These are phyloP conservation scores for Cytospora schulzeri DNA, from an alignment of 2,329 filamentous ascomycete species.

Conservation along the genomic window DNA sequence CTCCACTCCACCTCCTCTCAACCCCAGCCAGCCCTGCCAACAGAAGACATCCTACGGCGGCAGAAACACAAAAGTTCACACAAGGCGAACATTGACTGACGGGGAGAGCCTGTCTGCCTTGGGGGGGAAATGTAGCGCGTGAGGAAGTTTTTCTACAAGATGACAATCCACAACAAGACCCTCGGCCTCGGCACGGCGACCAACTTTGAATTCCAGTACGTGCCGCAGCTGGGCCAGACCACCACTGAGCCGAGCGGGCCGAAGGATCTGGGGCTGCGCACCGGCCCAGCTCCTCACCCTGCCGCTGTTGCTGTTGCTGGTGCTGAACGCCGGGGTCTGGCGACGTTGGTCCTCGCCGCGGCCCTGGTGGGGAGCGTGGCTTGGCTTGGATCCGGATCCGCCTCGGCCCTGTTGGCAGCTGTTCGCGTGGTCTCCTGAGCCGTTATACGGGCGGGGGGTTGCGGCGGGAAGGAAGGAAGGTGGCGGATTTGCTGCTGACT, in stretches of 20 bases:
- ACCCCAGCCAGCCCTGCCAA: neutral
- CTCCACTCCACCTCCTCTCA: too few relatives aligned
- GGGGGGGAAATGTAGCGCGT: conserved; percentile 30
- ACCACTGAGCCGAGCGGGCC: conserved; percentile 37
- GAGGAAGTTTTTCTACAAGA: conserved; percentile 44
- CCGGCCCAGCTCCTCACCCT: conserved; percentile 26
- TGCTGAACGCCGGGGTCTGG: conserved; percentile 52
- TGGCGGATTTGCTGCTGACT: neutral
- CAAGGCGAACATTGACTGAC: neutral
- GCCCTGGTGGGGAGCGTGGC: conserved; percentile 33
- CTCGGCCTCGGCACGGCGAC: conserved; percentile 58
- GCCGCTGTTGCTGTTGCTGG: conserved; percentile 26
- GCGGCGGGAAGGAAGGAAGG: neutral
- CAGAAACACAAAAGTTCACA: neutral
- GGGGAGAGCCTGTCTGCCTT: neutral
- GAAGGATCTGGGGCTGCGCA: conserved; percentile 3
- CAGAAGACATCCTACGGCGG: neutral
- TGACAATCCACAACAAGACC: conserved; percentile 64
- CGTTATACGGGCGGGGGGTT: neutral
- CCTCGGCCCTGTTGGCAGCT: conserved; percentile 18
- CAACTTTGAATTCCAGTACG: conserved; percentile 71
- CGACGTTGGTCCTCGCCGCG: conserved; percentile 45
- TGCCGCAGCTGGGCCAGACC: conserved; percentile 50
- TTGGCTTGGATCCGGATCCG: conserved; percentile 32
- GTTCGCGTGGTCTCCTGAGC: conserved; percentile 9